Conservation (phyloP, 2,329 filamentous ascomycete species). For the Westerdykella aurantiaca region DNA sequence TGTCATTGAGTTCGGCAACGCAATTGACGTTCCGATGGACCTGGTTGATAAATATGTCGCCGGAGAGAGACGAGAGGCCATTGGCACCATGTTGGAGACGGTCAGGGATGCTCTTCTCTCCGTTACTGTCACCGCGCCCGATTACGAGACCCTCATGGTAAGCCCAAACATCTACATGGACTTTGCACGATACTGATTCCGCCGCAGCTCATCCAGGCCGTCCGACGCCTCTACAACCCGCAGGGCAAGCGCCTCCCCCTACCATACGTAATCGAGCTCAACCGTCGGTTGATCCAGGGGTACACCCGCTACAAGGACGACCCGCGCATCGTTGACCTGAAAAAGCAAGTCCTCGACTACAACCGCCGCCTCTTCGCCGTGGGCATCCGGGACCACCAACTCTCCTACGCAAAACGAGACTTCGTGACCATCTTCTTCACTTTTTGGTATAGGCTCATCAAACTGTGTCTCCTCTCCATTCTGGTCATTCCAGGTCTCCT, state of each 20-base stretch:
- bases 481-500: conserved; percentile 80
- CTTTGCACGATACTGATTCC: neutral
- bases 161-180: conserved; percentile 5
- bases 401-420: conserved; percentile 83
- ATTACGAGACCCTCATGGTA: conserved; percentile 92
- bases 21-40: conserved; percentile 76
- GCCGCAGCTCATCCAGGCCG: conserved; percentile 63
- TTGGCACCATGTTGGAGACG: conserved; percentile 75
- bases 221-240: conserved; percentile 85
- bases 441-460: conserved; percentile 72
- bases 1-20: conserved; percentile 89
- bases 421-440: conserved; percentile 68
- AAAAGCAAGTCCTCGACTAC: conserved; percentile 72
- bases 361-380: conserved; percentile 81
- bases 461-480: conserved; percentile 69
- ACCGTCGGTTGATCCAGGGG: conserved; percentile 81
- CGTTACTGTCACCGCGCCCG: conserved; percentile 85
- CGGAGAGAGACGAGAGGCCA: conserved; percentile 73
- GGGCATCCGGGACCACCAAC: conserved; percentile 87
- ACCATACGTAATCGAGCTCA: conserved; percentile 88
- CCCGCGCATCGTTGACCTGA: conserved; percentile 69
- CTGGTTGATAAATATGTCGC: conserved; percentile 79
- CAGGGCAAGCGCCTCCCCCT: conserved; percentile 90
- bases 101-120: conserved; percentile 79
- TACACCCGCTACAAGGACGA: conserved; percentile 93